phyloP scores from a whole-genome alignment of 2,329 filamentous ascomycete species.

The Torrubiella hemipterigena region DNA sequence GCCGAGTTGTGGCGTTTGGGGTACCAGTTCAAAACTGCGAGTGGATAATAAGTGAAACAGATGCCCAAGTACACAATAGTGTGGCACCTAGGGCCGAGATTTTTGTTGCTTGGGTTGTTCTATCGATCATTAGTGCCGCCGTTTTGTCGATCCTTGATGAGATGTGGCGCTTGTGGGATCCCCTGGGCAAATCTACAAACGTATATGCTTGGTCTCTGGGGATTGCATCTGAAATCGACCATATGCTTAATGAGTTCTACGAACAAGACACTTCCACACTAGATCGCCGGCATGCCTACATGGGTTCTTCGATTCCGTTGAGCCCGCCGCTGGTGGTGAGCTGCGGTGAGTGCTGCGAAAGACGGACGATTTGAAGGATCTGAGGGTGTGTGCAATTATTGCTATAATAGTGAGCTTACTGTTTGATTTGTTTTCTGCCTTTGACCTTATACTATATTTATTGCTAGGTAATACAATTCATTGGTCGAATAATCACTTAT shows the following conservation, averaged over 20 bases:
- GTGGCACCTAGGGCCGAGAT: conserved; percentile 2
- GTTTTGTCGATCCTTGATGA: conserved; percentile 11
- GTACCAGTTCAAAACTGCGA: conserved; percentile 10
- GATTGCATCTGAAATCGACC: conserved; percentile 16
- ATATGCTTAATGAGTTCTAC: conserved; percentile 15
- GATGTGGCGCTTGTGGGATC: conserved; percentile 15
- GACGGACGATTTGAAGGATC: too few relatives aligned
- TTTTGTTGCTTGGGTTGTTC: conserved; percentile 2
- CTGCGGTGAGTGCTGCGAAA: too few relatives aligned
- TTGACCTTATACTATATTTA: too few relatives aligned
- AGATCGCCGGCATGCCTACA: conserved; percentile 9
- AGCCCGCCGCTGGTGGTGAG: too few relatives aligned
- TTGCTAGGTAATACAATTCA: too few relatives aligned
- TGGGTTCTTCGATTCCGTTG: not conserved
- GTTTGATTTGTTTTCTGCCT: too few relatives aligned
- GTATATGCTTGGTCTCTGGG: conserved; percentile 14
- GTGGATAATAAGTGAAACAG: conserved; percentile 6
- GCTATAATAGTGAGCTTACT: too few relatives aligned
- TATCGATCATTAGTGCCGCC: conserved; percentile 6
- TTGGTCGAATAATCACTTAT: too few relatives aligned
- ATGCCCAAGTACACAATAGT: not conserved
- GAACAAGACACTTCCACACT: conserved; percentile 8
- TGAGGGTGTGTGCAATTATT: too few relatives aligned
- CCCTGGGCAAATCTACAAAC: conserved; percentile 11
- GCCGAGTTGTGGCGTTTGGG: conserved; percentile 6